Percentiles rank a stretch among this genome's conserved stretches.
phyloP scores from a whole-genome alignment of 2,329 filamentous ascomycete genomes.

The Aspergillus sp. region DNA sequence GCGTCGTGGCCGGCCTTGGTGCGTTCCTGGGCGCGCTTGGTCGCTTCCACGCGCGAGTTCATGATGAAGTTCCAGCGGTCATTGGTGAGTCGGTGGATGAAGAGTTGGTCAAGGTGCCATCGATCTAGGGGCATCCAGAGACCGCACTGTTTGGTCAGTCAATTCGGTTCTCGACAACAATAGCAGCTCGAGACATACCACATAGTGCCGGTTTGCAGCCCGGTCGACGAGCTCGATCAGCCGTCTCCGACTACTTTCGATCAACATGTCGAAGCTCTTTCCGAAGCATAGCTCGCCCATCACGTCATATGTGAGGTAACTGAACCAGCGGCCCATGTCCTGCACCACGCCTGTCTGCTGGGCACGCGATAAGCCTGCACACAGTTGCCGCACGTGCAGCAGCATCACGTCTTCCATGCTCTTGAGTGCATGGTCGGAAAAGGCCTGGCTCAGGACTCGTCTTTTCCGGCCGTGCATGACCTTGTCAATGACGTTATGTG shows the following conservation, averaged over 20 bases:
- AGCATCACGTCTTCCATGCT: slow-evolving; percentile 69
- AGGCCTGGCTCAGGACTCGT: slow-evolving; percentile 70
- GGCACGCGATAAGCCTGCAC: slow-evolving; percentile 39
- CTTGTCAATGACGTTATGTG: slow-evolving; percentile 72
- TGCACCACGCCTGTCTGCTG: slow-evolving; percentile 30
- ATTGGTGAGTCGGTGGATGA: slow-evolving; percentile 67
- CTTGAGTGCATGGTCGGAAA: slow-evolving; percentile 66
- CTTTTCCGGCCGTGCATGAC: slow-evolving; percentile 69
- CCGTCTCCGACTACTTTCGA: slow-evolving; percentile 55
- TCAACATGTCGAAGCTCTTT: slow-evolving; percentile 54
- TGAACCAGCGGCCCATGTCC: slow-evolving; percentile 43
- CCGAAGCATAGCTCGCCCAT: slow-evolving; percentile 56
- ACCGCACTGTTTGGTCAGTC: slow-evolving; percentile 56
- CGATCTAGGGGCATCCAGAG: slow-evolving; percentile 70
- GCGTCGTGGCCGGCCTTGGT: slow-evolving; percentile 63
- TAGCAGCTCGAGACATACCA: slow-evolving; percentile 48
- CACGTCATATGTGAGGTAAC: slow-evolving; percentile 53
- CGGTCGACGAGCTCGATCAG: slow-evolving; percentile 67
- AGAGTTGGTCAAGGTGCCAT: slow-evolving; percentile 65
- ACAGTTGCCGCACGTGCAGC: slow-evolving; percentile 67
- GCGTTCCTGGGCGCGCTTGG: slow-evolving; percentile 61
- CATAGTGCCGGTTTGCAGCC: slow-evolving; percentile 68
- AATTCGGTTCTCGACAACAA: too few species aligned
- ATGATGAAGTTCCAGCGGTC: slow-evolving; percentile 70
- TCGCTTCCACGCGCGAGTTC: slow-evolving; percentile 68